Evolutionary conservation across 768 basidiomycete genomes (phyloP).

Genomic region (Termitomyces eurrhizus): DNA sequence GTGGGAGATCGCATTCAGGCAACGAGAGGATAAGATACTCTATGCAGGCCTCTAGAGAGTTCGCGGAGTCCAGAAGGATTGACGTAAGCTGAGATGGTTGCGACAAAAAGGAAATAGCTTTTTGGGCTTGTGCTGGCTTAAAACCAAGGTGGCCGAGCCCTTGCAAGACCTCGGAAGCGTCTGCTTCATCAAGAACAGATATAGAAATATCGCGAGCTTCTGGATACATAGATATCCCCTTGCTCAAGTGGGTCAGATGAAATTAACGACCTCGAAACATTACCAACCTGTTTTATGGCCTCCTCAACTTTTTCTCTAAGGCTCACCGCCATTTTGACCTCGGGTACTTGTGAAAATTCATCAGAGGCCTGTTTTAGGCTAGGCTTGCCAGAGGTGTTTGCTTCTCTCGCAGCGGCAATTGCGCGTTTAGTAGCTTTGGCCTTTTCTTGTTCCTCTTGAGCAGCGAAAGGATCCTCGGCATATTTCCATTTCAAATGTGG

Average conservation of each 20-base stretch:
- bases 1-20: constrained; percentile 86
- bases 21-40: constrained; percentile 81
- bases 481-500: constrained; percentile 85
- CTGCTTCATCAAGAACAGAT: constrained; percentile 38
- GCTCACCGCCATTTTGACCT: constrained; percentile 78
- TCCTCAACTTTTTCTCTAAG: constrained; percentile 81
- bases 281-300: constrained; percentile 66
- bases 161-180: constrained; percentile 36
- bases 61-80: constrained; percentile 53
- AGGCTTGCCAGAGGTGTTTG: constrained; percentile 16
- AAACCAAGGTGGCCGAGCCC: constrained; percentile 72
- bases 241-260: neutral
- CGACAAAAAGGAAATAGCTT: constrained; percentile 54
- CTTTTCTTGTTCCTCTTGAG: constrained; percentile 67
- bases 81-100: constrained; percentile 53
- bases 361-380: constrained; percentile 20
- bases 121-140: constrained; percentile 45
- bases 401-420: constrained; percentile 17
- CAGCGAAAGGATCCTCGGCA: constrained; percentile 80
- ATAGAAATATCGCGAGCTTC: constrained; percentile 35
- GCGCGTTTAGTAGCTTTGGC: constrained; percentile 47
- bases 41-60: constrained; percentile 73
- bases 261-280: constrained; percentile 6
- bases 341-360: constrained; percentile 50
- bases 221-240: constrained; percentile 53